Evolutionary conservation across 2,329 filamentous ascomycete genomes (phyloP), one percentile per base, ranked within the genome.

Genomic region (Teratosphaeriaceae sp.): DNA sequence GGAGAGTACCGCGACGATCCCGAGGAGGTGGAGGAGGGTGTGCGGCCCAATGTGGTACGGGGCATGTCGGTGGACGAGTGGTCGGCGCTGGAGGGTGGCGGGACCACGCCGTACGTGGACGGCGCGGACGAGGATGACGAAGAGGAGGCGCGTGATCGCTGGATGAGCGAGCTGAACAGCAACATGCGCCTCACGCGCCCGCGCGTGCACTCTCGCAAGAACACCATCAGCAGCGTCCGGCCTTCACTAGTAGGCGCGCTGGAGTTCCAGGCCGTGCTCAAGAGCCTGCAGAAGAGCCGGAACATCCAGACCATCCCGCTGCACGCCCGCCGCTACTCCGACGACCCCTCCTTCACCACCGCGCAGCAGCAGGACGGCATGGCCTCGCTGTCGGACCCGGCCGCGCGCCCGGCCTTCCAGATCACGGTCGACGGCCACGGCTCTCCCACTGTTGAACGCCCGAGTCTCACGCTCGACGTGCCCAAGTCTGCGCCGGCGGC

Each of bases 211-310:
- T 76, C 80, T 49, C 79, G 84, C 52, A 83, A 82, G 51, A 88
- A 75, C 36, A 80, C 87, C 2, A 76, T 89, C 47, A 90, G 82
- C 5, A 85, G 88, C 0, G 96, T 98, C 49, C 78, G 92, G 33
- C 90, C 92, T 1, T 97, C 92, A 69, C 70, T 98, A 36, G 84
- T 98, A 3, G 92, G 92, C 33, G 92, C 87, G 7, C 72, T 98
- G 44, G 92, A 98, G 65, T 98, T 98, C 56, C 79, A 89, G 54
- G 90, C 90, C 2, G 84, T 95, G 2, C 70, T 98, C 35, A 84
- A 86, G n/a, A 88, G 88, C 2, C 68, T 98, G 44, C 82, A 94
- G 56, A 85, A 82, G 51, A 85, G 88, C 43, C 79, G 85, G 57
- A 92, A 87, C 50, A 78, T 85, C 20, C 80, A 82, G 54, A 75